Percentiles rank a stretch among this genome's conserved stretches.
Conservation (phyloP, 495 filamentous ascomycete genomes). For the Diplogelasinospora grovesii region DNA sequence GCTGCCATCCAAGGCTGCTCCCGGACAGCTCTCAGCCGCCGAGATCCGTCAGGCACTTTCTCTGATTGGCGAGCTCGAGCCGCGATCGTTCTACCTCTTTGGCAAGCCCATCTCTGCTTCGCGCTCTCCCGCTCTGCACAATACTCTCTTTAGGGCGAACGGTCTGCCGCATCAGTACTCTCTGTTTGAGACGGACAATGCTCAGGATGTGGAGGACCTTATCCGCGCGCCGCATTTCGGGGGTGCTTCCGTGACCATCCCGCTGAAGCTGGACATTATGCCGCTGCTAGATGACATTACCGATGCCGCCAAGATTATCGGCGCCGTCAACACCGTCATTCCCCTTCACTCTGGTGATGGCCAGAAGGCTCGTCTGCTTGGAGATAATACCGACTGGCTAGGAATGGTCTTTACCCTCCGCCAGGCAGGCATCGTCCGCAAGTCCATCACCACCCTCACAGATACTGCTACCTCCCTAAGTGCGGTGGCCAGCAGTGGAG, state of each 20-base stretch:
- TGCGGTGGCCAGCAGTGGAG: slow-evolving; percentile 25
- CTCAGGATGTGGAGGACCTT: slow-evolving; percentile 55
- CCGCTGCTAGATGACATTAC: slow-evolving; percentile 71
- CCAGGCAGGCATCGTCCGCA: slow-evolving; percentile 53
- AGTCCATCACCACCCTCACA: no score
- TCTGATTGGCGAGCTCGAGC: slow-evolving; percentile 71
- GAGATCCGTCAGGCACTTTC: slow-evolving; percentile 77
- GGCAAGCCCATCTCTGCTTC: slow-evolving; percentile 76
- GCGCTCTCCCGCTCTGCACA: slow-evolving; percentile 83
- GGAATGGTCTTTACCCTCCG: slow-evolving; percentile 84
- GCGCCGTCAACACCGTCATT: slow-evolving; percentile 93
- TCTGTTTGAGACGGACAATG: slow-evolving; percentile 69
- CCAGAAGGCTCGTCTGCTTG: slow-evolving; percentile 51
- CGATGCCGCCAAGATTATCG: slow-evolving; percentile 72
- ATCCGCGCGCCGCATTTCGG: slow-evolving; percentile 74
- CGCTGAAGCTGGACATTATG: slow-evolving; percentile 86
- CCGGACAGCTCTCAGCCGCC: slow-evolving; percentile 84
- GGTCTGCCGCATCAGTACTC: slow-evolving; percentile 86
- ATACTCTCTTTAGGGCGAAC: slow-evolving; percentile 66
- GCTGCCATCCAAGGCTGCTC: slow-evolving; percentile 86
- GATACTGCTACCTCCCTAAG: no score
- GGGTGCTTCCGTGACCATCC: slow-evolving; percentile 91
- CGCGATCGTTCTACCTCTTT: slow-evolving; percentile 77
- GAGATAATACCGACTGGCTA: slow-evolving; percentile 94
- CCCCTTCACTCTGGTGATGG: slow-evolving; percentile 19